Base-by-base conservation (phyloP, 768 basidiomycete genomes). In the Calocybe indica region DNA sequence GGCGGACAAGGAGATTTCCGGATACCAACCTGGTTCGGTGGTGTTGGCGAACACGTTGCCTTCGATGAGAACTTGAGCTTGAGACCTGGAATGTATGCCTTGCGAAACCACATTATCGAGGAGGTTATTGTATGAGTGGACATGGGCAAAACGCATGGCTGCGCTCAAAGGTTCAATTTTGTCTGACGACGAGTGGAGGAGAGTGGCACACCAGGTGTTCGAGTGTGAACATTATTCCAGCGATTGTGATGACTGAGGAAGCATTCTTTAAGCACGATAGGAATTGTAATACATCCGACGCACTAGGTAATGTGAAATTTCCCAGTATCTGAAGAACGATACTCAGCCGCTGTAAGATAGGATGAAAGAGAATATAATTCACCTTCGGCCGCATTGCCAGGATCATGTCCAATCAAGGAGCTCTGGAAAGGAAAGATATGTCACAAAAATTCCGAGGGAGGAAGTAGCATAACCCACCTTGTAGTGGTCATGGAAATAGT, bases 221-320 rank as follows among this genome's bases (percentile, higher is more conserved):
- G 55, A 3, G 57, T 58, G 32, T 56, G 57, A 30, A 58, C 50
- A 41, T 58, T 58, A 22, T 51, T 54, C 55, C 55, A 58, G 35
- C 50, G 52, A 30, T 58, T 58, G 44, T 58, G 57, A 36, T 58
- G 57, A 37, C 57, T 58, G 34, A 36, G 2, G 40, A 7, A 6
- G 36, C 40, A 7, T 10, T 29, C 5, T n/a, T 47, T 11, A 14
- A 29, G n/a, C 37, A 32, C 9, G 14, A 14, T 9, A 8, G 14
- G 40, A 13, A 14, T 15, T 6, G 38, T 11, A 29, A 42, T 7
- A 22, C 9, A 30, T 7, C 32, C 5, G 8, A 40, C 52, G 10
- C 7, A 55, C 55, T 58, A 58, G 7, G 57, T 58, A 40, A 58
- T 46, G 38, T 56, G 57, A 48, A 58, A 58, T 45, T 58, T 54